phyloP scores from a whole-genome alignment of 352 stramenopile species.

The Phytophthora lateralis region DNA sequence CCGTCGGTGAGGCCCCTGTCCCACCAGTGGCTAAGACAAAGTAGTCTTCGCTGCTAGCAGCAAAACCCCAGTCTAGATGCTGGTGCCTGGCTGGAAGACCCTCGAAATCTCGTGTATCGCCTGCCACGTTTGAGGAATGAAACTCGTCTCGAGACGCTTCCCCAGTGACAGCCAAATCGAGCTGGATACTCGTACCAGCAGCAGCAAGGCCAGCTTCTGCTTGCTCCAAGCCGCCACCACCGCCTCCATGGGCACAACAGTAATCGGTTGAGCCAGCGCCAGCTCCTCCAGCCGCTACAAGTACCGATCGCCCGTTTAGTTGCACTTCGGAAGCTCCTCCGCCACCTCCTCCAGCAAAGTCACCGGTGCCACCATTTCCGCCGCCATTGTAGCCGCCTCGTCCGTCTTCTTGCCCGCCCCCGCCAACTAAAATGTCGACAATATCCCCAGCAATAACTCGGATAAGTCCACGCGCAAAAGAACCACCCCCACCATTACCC shows the following conservation, averaged over 20 bases:
- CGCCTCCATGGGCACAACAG: conserved; percentile 80
- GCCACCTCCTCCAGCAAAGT: conserved; percentile 64
- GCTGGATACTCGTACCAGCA: conserved; percentile 40
- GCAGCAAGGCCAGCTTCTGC: conserved; percentile 54
- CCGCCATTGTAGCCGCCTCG: conserved; percentile 75
- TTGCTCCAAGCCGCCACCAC: conserved; percentile 46
- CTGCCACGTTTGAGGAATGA: conserved; percentile 55
- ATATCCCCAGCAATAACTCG: conserved; percentile 45
- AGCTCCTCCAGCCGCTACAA: conserved; percentile 73
- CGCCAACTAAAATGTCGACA: conserved; percentile 67
- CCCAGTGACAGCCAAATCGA: conserved; percentile 40
- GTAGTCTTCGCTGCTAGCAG: conserved; percentile 52
- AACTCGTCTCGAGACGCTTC: conserved; percentile 54
- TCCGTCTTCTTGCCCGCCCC: conserved; percentile 42
- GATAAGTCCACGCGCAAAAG: conserved; percentile 68
- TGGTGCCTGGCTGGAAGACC: conserved; percentile 49
- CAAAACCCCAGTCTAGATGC: conserved; percentile 63
- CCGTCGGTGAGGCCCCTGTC: conserved; percentile 30
- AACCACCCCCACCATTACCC: conserved; percentile 69
- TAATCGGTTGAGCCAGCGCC: conserved; percentile 75
- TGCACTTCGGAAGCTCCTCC: conserved; percentile 64
- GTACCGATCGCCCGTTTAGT: conserved; percentile 48
- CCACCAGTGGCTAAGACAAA: conserved; percentile 60
- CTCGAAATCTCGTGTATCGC: conserved; percentile 49
- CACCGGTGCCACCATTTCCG: conserved; percentile 55